Percentiles rank a stretch among this genome's conserved stretches.
phyloP scores from a whole-genome alignment of 495 filamentous ascomycete genomes.

The Aspergillus ostianus region DNA sequence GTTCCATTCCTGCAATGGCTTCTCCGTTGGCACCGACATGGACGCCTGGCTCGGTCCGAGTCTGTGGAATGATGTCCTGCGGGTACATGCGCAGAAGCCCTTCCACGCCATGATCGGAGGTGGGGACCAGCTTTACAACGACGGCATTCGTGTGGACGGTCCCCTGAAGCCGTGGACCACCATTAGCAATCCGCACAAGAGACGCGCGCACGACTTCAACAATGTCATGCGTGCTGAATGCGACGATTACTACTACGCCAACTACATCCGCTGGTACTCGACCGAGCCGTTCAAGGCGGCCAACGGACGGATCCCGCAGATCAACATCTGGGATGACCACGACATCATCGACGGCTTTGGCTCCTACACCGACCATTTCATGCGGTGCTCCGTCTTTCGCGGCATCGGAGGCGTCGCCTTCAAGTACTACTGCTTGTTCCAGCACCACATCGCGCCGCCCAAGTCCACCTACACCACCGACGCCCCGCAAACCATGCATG shows the following conservation, averaged over 20 bases:
- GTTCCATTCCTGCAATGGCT: constrained; percentile 96
- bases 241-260: constrained; percentile 86
- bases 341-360: constrained; percentile 93
- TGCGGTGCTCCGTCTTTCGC: constrained; percentile 86
- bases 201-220: constrained; percentile 72
- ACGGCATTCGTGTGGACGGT: constrained; percentile 78
- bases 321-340: constrained; percentile 97
- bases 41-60: constrained; percentile 77
- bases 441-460: constrained; percentile 85
- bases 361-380: constrained; percentile 89
- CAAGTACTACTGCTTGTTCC: constrained; percentile 93
- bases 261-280: constrained; percentile 86
- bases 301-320: constrained; percentile 83
- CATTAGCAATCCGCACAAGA: constrained; percentile 78
- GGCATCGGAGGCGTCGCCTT: constrained; percentile 84
- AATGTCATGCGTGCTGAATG: constrained; percentile 71
- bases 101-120: constrained; percentile 97
- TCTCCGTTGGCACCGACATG: constrained; percentile 89
- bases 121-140: constrained; percentile 95
- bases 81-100: constrained; percentile 63
- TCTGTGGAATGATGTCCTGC: constrained; percentile 88
- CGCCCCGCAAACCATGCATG: constrained; percentile 52
- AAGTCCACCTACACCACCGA: constrained; percentile 79
- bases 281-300: constrained; percentile 78
- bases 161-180: constrained; percentile 78